Evolutionary conservation across 306 rosid species (phyloP).

Genomic region (Castanospermum australe): DNA sequence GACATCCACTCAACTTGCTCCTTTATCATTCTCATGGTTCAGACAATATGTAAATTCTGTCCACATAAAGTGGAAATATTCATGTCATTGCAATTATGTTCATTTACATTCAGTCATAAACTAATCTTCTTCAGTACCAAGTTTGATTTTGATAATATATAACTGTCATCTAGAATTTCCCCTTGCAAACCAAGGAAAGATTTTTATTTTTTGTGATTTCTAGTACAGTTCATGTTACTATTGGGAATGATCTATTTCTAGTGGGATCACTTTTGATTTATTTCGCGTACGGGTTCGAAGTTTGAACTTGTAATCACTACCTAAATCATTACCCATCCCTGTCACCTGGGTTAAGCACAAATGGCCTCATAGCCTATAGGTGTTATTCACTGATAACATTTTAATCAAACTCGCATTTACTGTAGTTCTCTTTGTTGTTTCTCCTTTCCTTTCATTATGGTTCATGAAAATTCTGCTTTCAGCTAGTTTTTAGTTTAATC

Average conservation of each 20-base stretch:
- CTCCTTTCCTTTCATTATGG: too few species aligned
- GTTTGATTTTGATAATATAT: not conserved
- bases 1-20: not conserved
- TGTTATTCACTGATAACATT: too few species aligned
- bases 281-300: not conserved
- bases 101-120: constrained; percentile 20
- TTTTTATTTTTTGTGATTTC: not conserved
- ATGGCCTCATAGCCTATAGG: too few species aligned
- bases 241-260: not conserved
- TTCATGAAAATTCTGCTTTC: too few species aligned
- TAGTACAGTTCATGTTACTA: not conserved
- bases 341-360: not conserved
- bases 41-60: not conserved
- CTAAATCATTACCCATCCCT: not conserved
- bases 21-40: not conserved
- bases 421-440: too few species aligned
- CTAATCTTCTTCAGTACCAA: not conserved
- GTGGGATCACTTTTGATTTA: not conserved
- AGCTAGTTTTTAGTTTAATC: too few species aligned
- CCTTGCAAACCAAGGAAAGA: not conserved
- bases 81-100: not conserved
- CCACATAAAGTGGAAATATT: constrained; percentile 18
- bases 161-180: not conserved
- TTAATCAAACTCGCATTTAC: too few species aligned
- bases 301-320: not conserved